Base-by-base conservation (phyloP, 108 stramenopile species). In the Skeletonema costatum region DNA sequence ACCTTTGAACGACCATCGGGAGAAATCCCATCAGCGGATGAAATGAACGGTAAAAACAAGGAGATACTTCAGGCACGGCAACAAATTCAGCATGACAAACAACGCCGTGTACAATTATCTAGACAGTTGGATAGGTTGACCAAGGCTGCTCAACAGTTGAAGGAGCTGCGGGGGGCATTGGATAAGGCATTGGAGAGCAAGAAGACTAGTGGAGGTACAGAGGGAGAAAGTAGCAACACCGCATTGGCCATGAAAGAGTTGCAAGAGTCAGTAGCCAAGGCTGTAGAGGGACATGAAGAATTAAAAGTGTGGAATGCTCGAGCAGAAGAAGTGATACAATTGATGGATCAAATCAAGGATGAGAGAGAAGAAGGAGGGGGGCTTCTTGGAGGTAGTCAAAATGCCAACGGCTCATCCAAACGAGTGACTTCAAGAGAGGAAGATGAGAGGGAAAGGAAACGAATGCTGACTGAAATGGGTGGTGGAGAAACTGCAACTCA, bases 321-420 rank as follows among this genome's bases (percentile, higher is more conserved):
- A 31, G 78, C 78, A 2, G 78, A 73, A 38, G 72, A 80, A 42
- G 72, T 69, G 31, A 63, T 80, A 65, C 78, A 69, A 11, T 29
- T 73, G 11, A 69, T 80, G 61, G 78, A 80, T 60, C 68, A 69
- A 60, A 80, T 80, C 39, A 80, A 80, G 68, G 62, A 73, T 4
- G 62, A 80, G 46, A 72, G 78, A 32, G 71, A 66, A 36, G 66
- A 44, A 41, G 67, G 42, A 12, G 51, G 60, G n/a, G 60, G 32
- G 7, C 30, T 7, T 38, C 66, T 19, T 1, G 32, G 30, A 21
- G 31, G 14, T 7, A 32, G 17, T 31, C 6, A 5, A 29, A 48
- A 42, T 25, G 3, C 42, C 8, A 59, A 61, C 13, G 39, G 30
- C 42, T 46, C 61, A 12, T 12, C 11, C 0, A 56, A 68, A 61